These are phyloP conservation scores for Populus nigra DNA, from an alignment of 345 rosid genomes.

Conservation along the genomic window DNA sequence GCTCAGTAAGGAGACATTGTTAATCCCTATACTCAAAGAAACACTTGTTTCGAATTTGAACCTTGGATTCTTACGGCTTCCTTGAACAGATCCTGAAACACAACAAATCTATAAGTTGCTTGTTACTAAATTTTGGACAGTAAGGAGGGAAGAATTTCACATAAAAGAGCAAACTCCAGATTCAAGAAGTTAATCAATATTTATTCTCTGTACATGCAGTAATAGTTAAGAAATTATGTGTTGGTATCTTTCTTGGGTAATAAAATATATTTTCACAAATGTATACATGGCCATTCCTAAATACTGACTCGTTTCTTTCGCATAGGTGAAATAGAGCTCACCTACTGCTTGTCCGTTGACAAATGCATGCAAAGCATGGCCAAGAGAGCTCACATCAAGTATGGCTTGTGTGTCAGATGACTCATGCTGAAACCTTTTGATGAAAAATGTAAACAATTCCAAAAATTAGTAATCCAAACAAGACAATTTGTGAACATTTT, in stretches of 20 bases:
- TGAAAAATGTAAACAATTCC: not conserved
- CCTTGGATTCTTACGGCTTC: constrained; percentile 32
- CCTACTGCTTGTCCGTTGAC: constrained; percentile 46
- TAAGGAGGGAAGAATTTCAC: too few relatives aligned
- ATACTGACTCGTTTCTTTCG: too few relatives aligned
- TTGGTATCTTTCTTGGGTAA: too few relatives aligned
- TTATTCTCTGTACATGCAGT: too few relatives aligned
- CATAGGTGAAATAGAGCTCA: not conserved
- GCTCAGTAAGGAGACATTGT: constrained; percentile 69
- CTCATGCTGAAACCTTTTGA: constrained; percentile 42
- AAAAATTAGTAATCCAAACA: too few relatives aligned
- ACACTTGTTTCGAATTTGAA: constrained; percentile 36
- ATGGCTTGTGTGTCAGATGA: constrained; percentile 27
- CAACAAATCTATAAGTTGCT: not conserved
- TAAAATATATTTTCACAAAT: too few relatives aligned
- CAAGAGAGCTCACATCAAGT: constrained; percentile 52
- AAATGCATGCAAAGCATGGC: constrained; percentile 68
- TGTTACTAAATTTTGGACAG: too few relatives aligned
- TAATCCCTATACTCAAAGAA: constrained; percentile 49
- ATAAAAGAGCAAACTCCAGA: too few relatives aligned
- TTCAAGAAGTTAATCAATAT: too few relatives aligned
- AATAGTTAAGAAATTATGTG: too few relatives aligned
- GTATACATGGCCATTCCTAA: too few relatives aligned
- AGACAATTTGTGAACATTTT: too few relatives aligned
- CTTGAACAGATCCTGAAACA: constrained; percentile 57